Base-by-base conservation (phyloP, 2,329 filamentous ascomycete genomes). In the Plectosphaerella cucumerina region DNA sequence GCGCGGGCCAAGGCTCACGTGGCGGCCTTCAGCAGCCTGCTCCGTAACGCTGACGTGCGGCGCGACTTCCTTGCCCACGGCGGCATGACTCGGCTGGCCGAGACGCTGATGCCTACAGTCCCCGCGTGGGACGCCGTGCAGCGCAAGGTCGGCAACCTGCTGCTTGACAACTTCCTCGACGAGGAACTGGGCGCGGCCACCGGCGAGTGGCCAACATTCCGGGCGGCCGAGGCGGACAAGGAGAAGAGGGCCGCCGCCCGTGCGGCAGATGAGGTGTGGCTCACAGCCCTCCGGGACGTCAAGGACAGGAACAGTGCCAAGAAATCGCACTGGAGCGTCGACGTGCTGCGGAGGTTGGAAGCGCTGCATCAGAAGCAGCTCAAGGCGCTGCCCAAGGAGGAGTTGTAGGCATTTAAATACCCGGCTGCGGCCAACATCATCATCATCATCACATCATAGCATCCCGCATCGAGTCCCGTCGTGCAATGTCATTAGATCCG, bases 161-260 rank as follows among this genome's bases (percentile, higher is more conserved):
- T 86, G 23, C 72, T 80, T 33, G 85, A 88, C 60, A 84, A 76
- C 53, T 88, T 87, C 60, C 68, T 88, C n/a, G 84, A 88, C 59
- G 75, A 78, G 54, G 74, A 79, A 51, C 83, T 85, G 74, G 82
- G 83, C 39, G 83, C 83, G 3, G 69, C 70, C 21, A 56, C 76
- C 17, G 80, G 81, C 0, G 67, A 80, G 54, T 86, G 81, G 81
- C 82, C 82, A 0, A 43, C 49, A 12, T 53, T 53, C 49, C 48
- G 48, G 34, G 56, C 37, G 22, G 50, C 47, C 10, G 56, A 51
- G 52, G 31, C 43, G 35, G 54, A 53, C 33, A 44, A 15, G 22
- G 52, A 22, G 35, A 58, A 51, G 56, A 53, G 51, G 41, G 9
- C 49, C 17, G 51, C 50, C 20, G 50, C 45, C 22, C 48, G 53